Percentiles rank a stretch among this genome's conserved stretches.
Conservation (phyloP, 768 basidiomycete species). For the Symmetrospora coprosmae region DNA sequence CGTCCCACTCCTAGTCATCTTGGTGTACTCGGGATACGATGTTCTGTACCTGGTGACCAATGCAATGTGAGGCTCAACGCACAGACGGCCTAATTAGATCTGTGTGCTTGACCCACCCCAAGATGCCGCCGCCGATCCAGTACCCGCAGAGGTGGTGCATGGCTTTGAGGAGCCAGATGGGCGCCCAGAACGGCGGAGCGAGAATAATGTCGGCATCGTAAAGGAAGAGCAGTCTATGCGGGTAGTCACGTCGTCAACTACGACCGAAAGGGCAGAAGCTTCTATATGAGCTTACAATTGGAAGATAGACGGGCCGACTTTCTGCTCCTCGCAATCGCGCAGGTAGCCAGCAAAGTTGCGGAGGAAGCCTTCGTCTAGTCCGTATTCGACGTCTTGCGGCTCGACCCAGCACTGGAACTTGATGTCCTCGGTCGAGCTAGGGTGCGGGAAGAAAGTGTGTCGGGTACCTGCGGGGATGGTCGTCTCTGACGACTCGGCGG, state of each 20-base stretch:
- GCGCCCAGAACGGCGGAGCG: slow-evolving; percentile 11
- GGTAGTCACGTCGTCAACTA: too few species aligned
- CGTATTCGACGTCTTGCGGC: slow-evolving; percentile 4
- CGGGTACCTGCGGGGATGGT: background rate
- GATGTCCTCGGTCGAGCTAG: background rate
- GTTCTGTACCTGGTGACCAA: background rate
- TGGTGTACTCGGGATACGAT: background rate
- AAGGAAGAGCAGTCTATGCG: slow-evolving; percentile 2
- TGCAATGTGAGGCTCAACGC: background rate
- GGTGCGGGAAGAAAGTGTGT: slow-evolving; percentile 12
- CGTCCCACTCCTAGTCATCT: background rate
- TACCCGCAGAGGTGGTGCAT: background rate
- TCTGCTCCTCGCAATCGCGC: background rate
- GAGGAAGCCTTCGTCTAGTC: slow-evolving; percentile 14
- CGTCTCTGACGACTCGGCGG: background rate
- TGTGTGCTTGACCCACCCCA: background rate
- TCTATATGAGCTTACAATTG: slow-evolving; percentile 3
- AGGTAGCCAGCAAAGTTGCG: slow-evolving; percentile 15
- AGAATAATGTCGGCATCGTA: slow-evolving; percentile 13
- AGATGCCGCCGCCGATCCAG: background rate
- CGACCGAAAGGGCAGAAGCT: background rate
- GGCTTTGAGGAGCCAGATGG: background rate
- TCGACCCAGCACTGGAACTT: slow-evolving; percentile 1
- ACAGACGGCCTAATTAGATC: background rate
- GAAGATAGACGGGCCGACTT: background rate